phyloP scores from a whole-genome alignment of 805 yeast species.

The Saccharomycopsis javanensis region DNA sequence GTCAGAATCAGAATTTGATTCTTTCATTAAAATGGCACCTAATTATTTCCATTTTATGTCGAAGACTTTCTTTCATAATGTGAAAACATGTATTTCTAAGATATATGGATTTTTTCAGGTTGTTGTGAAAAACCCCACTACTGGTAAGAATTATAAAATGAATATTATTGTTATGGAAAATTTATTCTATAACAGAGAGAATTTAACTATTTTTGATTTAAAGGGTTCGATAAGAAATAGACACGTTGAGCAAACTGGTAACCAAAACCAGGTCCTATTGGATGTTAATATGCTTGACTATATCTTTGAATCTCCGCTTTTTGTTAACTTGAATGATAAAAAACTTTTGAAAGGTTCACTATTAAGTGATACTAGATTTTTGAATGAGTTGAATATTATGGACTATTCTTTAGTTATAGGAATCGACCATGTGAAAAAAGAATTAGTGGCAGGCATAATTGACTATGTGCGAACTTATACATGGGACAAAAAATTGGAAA shows the following conservation, averaged over 20 bases:
- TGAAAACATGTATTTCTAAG: conserved; percentile 91
- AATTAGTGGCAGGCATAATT: conserved; percentile 85
- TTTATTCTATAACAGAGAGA: conserved; percentile 72
- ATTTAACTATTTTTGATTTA: conserved; percentile 82
- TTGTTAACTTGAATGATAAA: conserved; percentile 87
- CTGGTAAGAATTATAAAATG: conserved; percentile 72
- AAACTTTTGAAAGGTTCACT: conserved; percentile 75
- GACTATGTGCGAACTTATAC: conserved; percentile 93
- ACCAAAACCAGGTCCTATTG: conserved; percentile 82
- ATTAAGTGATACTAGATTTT: conserved; percentile 89
- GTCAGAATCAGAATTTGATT: conserved; percentile 80
- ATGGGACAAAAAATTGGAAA: conserved; percentile 96
- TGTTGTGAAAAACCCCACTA: conserved; percentile 68
- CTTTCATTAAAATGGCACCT: conserved; percentile 92
- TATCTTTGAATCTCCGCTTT: conserved; percentile 90
- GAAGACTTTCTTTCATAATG: conserved; percentile 87
- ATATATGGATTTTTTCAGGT: conserved; percentile 94
- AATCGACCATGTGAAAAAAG: conserved; percentile 51
- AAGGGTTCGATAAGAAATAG: conserved; percentile 98
- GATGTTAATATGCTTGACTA: conserved; percentile 99
- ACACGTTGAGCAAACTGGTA: conserved; percentile 93
- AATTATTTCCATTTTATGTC: conserved; percentile 93
- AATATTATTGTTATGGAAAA: conserved; percentile 95
- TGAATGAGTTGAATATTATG: conserved; percentile 97
- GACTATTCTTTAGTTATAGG: conserved; percentile 95